Conservation (phyloP, 2,329 filamentous ascomycete genomes). For the Epichloe uncinata region DNA sequence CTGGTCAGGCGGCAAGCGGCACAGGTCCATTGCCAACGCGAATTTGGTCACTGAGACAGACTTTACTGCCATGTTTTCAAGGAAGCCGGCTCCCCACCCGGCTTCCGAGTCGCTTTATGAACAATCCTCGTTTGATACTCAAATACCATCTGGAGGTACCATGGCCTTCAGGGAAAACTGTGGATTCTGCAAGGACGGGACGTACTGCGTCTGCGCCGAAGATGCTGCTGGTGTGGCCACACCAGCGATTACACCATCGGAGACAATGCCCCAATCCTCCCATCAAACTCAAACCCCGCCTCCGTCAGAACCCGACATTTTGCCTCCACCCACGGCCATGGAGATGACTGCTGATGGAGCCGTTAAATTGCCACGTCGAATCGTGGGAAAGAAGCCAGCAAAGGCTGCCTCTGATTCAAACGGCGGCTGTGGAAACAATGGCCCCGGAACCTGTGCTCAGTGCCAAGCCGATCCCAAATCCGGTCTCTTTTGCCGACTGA, state of each 20-base stretch:
- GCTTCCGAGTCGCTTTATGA: conserved; percentile 3
- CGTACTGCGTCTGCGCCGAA: conserved; percentile 71
- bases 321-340: conserved; percentile 37
- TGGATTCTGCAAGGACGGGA: conserved; percentile 72
- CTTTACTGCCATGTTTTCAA: conserved; percentile 54
- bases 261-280: conserved; percentile 27
- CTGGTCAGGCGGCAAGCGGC: conserved; percentile 40
- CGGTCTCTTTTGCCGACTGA: conserved; percentile 69
- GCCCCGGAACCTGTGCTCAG: conserved; percentile 67
- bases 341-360: conserved; percentile 47
- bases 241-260: conserved; percentile 26
- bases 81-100: conserved; percentile 17
- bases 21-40: conserved; percentile 23
- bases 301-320: conserved; percentile 47
- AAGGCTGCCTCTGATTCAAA: conserved; percentile 10
- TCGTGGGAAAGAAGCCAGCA: conserved; percentile 16
- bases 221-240: conserved; percentile 27
- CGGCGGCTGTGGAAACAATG: conserved; percentile 46
- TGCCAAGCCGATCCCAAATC: conserved; percentile 67
- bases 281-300: conserved; percentile 44
- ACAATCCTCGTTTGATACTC: conserved; percentile 7
- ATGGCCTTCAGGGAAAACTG: conserved; percentile 52
- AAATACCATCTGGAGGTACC: conserved; percentile 20
- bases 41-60: conserved; percentile 56
- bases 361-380: conserved; percentile 41